Evolutionary conservation across 1,284 basidiomycete species (phyloP).

Genomic region (Moesziomyces parantarcticus): DNA sequence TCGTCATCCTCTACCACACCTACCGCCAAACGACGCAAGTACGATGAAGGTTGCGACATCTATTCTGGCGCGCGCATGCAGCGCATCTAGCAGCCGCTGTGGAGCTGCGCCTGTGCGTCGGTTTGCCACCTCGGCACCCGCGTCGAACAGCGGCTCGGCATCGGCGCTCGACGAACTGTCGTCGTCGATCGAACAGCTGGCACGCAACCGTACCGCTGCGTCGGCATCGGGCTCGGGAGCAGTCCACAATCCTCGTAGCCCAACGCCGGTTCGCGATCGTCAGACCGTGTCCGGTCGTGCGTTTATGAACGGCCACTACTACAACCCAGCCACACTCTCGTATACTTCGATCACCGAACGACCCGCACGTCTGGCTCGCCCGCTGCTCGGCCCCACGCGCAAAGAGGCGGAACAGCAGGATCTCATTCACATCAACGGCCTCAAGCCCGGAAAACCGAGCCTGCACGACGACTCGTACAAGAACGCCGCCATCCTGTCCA

Average conservation of each 20-base stretch:
- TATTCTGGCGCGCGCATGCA: neutral
- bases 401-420: constrained; percentile 70
- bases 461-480: constrained; percentile 71
- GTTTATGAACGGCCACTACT: constrained; percentile 57
- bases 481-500: constrained; percentile 77
- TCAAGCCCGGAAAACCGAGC: constrained; percentile 66
- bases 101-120: no score
- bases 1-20: no score
- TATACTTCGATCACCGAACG: constrained; percentile 36
- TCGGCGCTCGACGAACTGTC: constrained; percentile 33
- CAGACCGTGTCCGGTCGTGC: constrained; percentile 48
- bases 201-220: constrained; percentile 6
- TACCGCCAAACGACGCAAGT: no score
- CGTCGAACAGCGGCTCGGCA: neutral
- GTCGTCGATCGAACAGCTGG: constrained; percentile 42
- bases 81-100: constrained; percentile 1
- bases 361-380: constrained; percentile 21
- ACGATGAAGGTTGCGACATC: neutral
- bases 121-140: no score
- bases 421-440: constrained; percentile 69
- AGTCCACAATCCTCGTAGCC: constrained; percentile 29
- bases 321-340: constrained; percentile 51
- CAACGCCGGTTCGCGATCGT: constrained; percentile 5
- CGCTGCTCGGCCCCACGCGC: constrained; percentile 57
- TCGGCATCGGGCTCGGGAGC: constrained; percentile 1